A percentile compares a stretch with the other conserved stretches of the same genome.
Conservation (phyloP, 2,329 filamentous ascomycete species). For the Colletotrichum cereale region DNA sequence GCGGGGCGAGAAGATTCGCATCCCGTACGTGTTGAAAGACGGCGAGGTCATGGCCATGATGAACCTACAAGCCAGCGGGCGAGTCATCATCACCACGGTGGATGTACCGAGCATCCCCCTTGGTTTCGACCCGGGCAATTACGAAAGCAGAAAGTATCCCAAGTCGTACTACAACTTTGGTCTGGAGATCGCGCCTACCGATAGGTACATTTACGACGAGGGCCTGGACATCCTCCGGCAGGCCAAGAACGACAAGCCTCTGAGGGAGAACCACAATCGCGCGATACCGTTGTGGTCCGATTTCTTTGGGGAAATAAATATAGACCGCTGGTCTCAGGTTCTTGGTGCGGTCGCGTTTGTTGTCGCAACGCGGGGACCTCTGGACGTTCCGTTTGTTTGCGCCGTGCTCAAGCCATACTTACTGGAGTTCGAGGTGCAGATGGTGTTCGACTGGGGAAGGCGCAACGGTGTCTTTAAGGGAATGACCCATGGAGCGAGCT, state of each 20-base stretch:
- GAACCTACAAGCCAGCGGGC: conserved; percentile 72
- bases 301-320: conserved; percentile 71
- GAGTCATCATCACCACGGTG: conserved; percentile 65
- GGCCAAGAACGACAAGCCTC: conserved; percentile 55
- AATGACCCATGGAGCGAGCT: conserved; percentile 55
- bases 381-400: conserved; percentile 65
- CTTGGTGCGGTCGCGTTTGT: conserved; percentile 73
- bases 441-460: conserved; percentile 71
- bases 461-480: conserved; percentile 63
- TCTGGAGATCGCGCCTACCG: conserved; percentile 70
- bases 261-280: conserved; percentile 54
- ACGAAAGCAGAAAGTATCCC: conserved; percentile 77
- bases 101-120: conserved; percentile 74
- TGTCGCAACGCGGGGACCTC: conserved; percentile 72
- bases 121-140: conserved; percentile 78
- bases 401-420: conserved; percentile 68
- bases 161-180: conserved; percentile 75
- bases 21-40: conserved; percentile 72
- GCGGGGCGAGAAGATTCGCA: conserved; percentile 53
- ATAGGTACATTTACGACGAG: conserved; percentile 68
- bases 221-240: conserved; percentile 57
- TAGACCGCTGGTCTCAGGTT: conserved; percentile 73
- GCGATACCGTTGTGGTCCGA: conserved; percentile 80
- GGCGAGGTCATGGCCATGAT: conserved; percentile 75
- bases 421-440: conserved; percentile 72